Base-by-base conservation (phyloP, 495 filamentous ascomycete species). In the Hapsidospora chrysogenum region DNA sequence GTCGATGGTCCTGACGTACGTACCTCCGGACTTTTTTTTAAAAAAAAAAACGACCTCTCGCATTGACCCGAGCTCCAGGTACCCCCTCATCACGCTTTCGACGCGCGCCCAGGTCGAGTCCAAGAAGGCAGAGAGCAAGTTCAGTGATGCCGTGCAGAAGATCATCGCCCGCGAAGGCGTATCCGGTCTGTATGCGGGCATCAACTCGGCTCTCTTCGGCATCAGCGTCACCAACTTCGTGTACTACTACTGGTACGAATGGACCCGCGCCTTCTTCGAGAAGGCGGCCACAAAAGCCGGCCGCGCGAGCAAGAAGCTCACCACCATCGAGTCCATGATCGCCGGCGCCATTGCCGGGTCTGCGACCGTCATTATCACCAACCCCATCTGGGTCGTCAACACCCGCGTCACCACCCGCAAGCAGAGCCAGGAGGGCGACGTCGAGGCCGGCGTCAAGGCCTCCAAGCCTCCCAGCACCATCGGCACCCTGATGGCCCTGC, bases 171-270 rank as follows among this genome's bases (percentile, higher is more conserved):
- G 89, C 42, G 92, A 99, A 57, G 89, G 89, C 31, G 60, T 93
- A 18, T 58, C 67, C 10, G 92, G 92, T 10, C 69, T 99, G 3
- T 96, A 89, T 53, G 73, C 85, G 3, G 85, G 85, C 8, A 67
- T 94, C 22, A 78, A 87, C 46, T 86, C 78, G 16, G 89, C 89
- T 7, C 66, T 99, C 3, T 95, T 99, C 54, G 89, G 92, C 46
- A 96, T 96, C 60, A 87, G 80, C 54, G 77, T 99, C 39, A 99
- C 89, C 37, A 99, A 99, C 58, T 96, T 99, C 45, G 86, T 99
- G 16, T 99, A 99, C 60, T 99, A 99, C 59, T 99, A 99, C 60
- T 99, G 89, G 82, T 99, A 95, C 62, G 89, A 99, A 61, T 96
- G 84, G 80, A 87, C 86, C 36, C 79, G 89, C 16, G 66, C 81